Evolutionary conservation across 2,329 filamentous ascomycete genomes (phyloP), one percentile per base, ranked within the genome.

Genomic region (Blumeriella jaapii): DNA sequence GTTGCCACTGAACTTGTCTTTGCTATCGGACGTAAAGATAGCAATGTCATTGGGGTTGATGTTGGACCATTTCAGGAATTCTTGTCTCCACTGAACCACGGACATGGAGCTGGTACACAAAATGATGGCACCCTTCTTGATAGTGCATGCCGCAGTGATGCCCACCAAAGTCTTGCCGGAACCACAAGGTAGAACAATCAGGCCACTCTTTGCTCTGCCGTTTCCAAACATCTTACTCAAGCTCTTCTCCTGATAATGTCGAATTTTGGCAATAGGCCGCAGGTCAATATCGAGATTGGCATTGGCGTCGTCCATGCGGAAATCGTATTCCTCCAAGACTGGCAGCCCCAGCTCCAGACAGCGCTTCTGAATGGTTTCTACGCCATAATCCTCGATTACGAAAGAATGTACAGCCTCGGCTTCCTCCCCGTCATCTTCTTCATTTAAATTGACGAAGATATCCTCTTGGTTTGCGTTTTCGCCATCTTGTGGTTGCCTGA

Each of bases 201-300:
- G 93, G 38, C 91, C 91, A 59, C 86, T 95, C 63, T 94, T 91
- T 10, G 91, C 91, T 60, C 91, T 80, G 31, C 89, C 89, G 55
- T 98, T 98, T 55, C 91, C 89, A 57, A 98, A 98, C 91, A 98
- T 98, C 60, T 98, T 98, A 63, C 84, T 93, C 7, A 98, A 66
- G 47, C 86, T 93, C 62, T 95, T 93, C 59, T 98, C 91, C 57
- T 98, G 91, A 51, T 98, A 98, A 64, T 73, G 78, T 56, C 89
- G 78, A 55, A 96, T 96, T 53, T 89, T 82, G 0, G 87, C 89
- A 38, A 79, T 78, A 0, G 89, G 87, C 50, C 82, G 82, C 31
- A 96, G 66, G 56, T 96, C 89, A 49, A 98, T 98, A 38, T 96
- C 86, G 22, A 98, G 65, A 32, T 84, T 94, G 1, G 89, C 74